Conservation (phyloP, 768 basidiomycete genomes). For the Pleurotus citrinopileatus region DNA sequence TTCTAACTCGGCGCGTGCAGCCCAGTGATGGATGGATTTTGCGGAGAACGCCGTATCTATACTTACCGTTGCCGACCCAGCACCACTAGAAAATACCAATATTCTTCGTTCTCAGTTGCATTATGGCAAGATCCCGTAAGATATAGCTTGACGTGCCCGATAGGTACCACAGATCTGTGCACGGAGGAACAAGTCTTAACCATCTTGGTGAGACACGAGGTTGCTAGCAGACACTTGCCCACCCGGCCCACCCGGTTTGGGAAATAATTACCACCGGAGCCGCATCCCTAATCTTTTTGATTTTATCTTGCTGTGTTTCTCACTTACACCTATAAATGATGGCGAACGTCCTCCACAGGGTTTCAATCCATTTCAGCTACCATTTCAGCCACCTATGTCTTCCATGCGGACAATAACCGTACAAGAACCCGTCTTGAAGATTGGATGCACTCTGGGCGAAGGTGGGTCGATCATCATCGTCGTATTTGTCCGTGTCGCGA, state of each 20-base stretch:
- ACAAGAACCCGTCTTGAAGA: conserved; percentile 44
- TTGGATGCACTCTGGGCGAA: conserved; percentile 62
- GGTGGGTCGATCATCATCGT: conserved; percentile 32
- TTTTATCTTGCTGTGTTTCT: conserved; percentile 16
- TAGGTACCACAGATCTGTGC: conserved; percentile 7
- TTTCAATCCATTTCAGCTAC: neutral
- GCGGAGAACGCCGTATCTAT: conserved; percentile 34
- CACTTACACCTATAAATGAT: conserved; percentile 21
- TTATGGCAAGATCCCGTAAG: neutral
- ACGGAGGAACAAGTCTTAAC: conserved; percentile 13
- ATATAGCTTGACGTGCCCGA: conserved; percentile 7
- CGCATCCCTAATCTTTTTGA: conserved; percentile 16
- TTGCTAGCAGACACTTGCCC: conserved; percentile 7
- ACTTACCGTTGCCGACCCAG: conserved; percentile 34
- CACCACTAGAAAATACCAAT: conserved; percentile 5
- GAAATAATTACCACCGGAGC: conserved; percentile 22
- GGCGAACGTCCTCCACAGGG: conserved; percentile 7
- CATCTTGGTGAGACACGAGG: conserved; percentile 11
- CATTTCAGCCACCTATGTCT: conserved; percentile 2
- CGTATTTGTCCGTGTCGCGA: conserved; percentile 17
- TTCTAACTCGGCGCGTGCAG: conserved; percentile 24
- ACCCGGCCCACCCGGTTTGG: conserved; percentile 23
- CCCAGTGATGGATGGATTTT: conserved; percentile 39
- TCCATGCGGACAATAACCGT: conserved; percentile 30
- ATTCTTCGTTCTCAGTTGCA: conserved; percentile 3